A percentile compares a stretch with the other conserved stretches of the same genome.
Conservation (phyloP, 2,329 filamentous ascomycete species). For the Byssochlamys sp. region DNA sequence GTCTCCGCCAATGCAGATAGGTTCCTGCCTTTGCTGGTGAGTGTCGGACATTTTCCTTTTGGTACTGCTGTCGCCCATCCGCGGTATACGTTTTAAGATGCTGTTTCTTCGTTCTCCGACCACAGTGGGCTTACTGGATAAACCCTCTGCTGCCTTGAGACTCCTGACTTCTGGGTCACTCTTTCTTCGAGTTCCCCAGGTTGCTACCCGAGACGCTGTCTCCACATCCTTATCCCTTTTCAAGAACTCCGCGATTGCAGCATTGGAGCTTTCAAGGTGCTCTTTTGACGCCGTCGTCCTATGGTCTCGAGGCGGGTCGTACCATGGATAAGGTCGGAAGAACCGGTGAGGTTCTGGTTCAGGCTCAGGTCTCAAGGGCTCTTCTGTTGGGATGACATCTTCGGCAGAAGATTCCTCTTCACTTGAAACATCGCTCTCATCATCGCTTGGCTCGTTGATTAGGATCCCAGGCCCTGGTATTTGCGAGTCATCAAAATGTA, state of each 20-base stretch:
- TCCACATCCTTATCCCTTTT: conserved; percentile 44
- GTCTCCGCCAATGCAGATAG: conserved; percentile 11
- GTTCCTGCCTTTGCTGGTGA: conserved; percentile 20
- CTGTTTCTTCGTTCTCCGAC: conserved; percentile 35
- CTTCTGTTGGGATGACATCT: conserved; percentile 14
- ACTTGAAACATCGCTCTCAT: conserved; percentile 19
- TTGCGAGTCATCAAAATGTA: conserved; percentile 25
- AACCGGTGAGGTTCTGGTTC: conserved; percentile 29
- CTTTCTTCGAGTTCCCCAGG: conserved; percentile 43
- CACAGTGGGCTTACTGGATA: conserved; percentile 34
- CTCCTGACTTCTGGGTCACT: conserved; percentile 44
- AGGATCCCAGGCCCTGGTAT: conserved; percentile 46
- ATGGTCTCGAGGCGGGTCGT: conserved; percentile 31
- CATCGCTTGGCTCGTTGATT: conserved; percentile 35
- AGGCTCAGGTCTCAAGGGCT: conserved; percentile 16
- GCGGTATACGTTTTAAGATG: conserved; percentile 34
- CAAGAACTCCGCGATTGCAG: conserved; percentile 46
- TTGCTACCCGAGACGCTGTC: conserved; percentile 45
- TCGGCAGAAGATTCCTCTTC: conserved; percentile 12
- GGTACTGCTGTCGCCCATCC: conserved; percentile 36
- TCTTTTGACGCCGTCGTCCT: conserved; percentile 19
- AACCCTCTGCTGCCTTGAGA: conserved; percentile 35
- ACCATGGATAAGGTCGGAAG: conserved; percentile 39
- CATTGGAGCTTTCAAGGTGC: conserved; percentile 46
- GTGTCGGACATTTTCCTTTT: conserved; percentile 35